phyloP scores from a whole-genome alignment of 2,329 filamentous ascomycete species.

The Stagonosporopsis tanaceti region DNA sequence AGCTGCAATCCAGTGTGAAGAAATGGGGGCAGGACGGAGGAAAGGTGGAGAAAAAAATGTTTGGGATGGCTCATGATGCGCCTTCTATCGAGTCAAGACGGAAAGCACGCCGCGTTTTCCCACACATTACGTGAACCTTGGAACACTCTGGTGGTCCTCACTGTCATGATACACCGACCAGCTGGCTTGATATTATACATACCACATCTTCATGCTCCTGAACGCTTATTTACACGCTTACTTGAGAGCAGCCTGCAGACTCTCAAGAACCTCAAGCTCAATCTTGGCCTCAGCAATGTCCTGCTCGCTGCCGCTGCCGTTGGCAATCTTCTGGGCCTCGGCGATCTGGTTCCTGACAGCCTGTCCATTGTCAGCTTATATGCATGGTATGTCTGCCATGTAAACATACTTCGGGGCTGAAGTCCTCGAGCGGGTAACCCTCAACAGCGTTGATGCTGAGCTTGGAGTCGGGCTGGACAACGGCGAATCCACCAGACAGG shows the following conservation, averaged over 20 bases:
- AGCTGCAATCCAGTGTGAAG: constrained; percentile 24
- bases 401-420: constrained; percentile 76
- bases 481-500: constrained; percentile 95
- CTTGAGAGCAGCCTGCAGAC: constrained; percentile 80
- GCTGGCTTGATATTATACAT: constrained; percentile 46
- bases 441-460: constrained; percentile 99
- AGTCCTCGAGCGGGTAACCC: constrained; percentile 93
- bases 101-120: constrained; percentile 41
- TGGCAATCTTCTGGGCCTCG: constrained; percentile 94
- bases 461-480: constrained; percentile 92
- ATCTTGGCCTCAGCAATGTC: constrained; percentile 99
- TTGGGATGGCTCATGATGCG: constrained; percentile 37
- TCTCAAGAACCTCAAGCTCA: constrained; percentile 95
- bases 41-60: constrained; percentile 20
- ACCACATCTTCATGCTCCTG: constrained; percentile 32
- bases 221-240: constrained; percentile 65
- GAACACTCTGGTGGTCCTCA: constrained; percentile 7
- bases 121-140: constrained; percentile 19
- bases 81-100: constrained; percentile 45
- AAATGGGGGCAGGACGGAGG: constrained; percentile 3
- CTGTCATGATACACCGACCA: constrained; percentile 10
- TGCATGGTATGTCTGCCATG: background rate
- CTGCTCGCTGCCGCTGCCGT: constrained; percentile 90
- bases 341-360: constrained; percentile 87
- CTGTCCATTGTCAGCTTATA: constrained; percentile 46